Evolutionary conservation across 768 basidiomycete species (phyloP), one percentile per base, ranked within the genome.

Genomic region (Amanita jacksonii): DNA sequence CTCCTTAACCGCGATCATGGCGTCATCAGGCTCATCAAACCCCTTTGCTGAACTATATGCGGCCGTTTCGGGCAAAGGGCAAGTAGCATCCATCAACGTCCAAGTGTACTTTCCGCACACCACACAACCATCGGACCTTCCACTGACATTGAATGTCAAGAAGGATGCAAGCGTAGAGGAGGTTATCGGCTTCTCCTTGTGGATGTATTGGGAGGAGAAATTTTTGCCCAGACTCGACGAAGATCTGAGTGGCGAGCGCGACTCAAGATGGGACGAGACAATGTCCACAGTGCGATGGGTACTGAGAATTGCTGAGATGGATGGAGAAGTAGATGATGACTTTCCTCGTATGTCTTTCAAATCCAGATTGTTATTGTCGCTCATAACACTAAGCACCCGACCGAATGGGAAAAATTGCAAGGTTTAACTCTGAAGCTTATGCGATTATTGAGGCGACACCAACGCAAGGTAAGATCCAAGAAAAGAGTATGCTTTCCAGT

Each of bases 271-370:
- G 62, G 65, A 67, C 13, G 69, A 69, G 1, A 69, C 64, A 50
- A 65, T 89, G 38, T 83, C 79, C 35, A 85, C 88, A 0, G 69
- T 86, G 3, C 91, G 89, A 1, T 99, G 96, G 94, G 81, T 89
- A 30, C 60, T 99, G 63, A 69, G 90, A 47, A 91, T 98, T 43
- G 87, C 91, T 1, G 96, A 99, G 54, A 88, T 92, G 35, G 93
- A 98, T 59, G 96, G 96, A 12, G 94, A 97, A 60, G 90, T 98
- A 1, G 96, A 99, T 58, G 96, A 97, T 59, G 96, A 99, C 65
- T 98, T 93, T 57, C 96, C 94, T 18, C 86, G 93, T 94, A 59
- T 53, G 87, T 70, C 40, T 38, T 24, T 15, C 31, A 6, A 28
- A 23, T 43, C 37, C 13, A 16, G 24, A 33, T 33, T 25, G 12